Evolutionary conservation across 192 early-diverging fungal genomes (phyloP), one percentile per base, ranked within the genome.

Genomic region (Phycomyces nitens): DNA sequence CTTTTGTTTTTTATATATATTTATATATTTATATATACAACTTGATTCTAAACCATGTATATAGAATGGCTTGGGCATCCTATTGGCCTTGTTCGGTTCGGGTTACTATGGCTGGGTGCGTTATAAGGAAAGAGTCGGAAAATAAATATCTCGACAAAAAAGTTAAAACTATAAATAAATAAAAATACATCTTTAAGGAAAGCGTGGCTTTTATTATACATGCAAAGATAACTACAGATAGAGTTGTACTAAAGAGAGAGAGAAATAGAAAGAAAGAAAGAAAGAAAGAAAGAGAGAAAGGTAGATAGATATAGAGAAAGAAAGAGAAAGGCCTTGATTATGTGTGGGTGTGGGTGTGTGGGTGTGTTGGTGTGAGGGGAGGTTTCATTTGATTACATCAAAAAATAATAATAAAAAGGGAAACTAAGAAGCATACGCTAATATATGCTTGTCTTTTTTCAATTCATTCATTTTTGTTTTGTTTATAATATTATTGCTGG

Each of bases 31-130:
- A n/a, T n/a, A n/a, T n/a, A n/a, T n/a, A n/a, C n/a, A n/a, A n/a
- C n/a, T n/a, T n/a, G n/a, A n/a, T n/a, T n/a, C n/a, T n/a, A n/a
- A n/a, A 12, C 18, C 42, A 59, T 47, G 8, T 0, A 7, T 40
- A 1, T 68, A 84, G 83, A 83, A 83, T 58, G 80, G 70, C n/a
- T 56, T 78, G 44, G 82, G 83, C 47, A 85, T 83, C 68, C 53
- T 82, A 24, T 69, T 83, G 64, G 80, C 80, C 47, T 59, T 85
- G 18, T 70, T 85, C 41, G 81, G 81, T 26, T 83, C 81, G 5
- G 81, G 81, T 15, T 61, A 81, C 58, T 85, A 83, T 71, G 77
- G 77, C 8, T 83, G 79, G 77, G 77, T 85, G 6, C 73, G 82
- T 22, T 85, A 83, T 29, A 73, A 67, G 44, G 82, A 85, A 58